phyloP scores from a whole-genome alignment of 495 filamentous ascomycete genomes.

The Barbatosphaeria neglecta region DNA sequence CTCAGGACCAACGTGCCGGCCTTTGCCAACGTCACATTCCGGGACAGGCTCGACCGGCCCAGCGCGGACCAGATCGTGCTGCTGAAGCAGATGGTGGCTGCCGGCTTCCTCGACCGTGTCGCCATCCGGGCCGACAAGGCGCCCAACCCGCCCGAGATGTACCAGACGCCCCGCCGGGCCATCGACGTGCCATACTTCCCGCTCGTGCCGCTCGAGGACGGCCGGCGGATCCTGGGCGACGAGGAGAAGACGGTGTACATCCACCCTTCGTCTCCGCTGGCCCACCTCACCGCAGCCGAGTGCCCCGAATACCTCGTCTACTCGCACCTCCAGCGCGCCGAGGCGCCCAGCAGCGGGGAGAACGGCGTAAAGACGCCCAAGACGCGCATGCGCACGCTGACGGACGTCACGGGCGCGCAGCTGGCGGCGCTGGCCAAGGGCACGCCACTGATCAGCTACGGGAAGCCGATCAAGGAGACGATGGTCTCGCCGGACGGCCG shows the following conservation, averaged over 20 bases:
- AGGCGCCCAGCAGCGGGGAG: slow-evolving; percentile 25
- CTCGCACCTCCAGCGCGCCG: slow-evolving; percentile 64
- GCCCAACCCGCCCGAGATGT: slow-evolving; percentile 57
- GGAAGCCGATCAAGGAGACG: slow-evolving; percentile 77
- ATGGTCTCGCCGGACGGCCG: slow-evolving; percentile 32
- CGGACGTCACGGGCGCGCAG: slow-evolving; percentile 59
- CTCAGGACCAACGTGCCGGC: slow-evolving; percentile 63
- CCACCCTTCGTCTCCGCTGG: slow-evolving; percentile 71
- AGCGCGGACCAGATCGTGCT: slow-evolving; percentile 61
- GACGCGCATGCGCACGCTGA: slow-evolving; percentile 82
- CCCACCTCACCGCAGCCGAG: slow-evolving; percentile 55
- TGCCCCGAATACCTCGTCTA: slow-evolving; percentile 80
- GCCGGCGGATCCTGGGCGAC: slow-evolving; percentile 21
- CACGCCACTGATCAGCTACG: slow-evolving; percentile 73
- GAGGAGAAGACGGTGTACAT: slow-evolving; percentile 56
- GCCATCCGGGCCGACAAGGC: slow-evolving; percentile 85
- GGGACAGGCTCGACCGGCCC: slow-evolving; percentile 56
- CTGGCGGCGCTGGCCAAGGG: slow-evolving; percentile 73
- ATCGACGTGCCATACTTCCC: slow-evolving; percentile 88
- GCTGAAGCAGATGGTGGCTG: slow-evolving; percentile 80
- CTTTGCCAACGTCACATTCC: slow-evolving; percentile 45
- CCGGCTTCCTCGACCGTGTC: slow-evolving; percentile 90
- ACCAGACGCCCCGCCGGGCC: slow-evolving; percentile 62
- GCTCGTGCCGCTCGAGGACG: slow-evolving; percentile 55
- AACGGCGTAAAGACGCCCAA: slow-evolving; percentile 47